Evolutionary conservation across 306 rosid species (phyloP), one percentile per base, ranked within the genome.

Genomic region (Spatholobus suberectus): DNA sequence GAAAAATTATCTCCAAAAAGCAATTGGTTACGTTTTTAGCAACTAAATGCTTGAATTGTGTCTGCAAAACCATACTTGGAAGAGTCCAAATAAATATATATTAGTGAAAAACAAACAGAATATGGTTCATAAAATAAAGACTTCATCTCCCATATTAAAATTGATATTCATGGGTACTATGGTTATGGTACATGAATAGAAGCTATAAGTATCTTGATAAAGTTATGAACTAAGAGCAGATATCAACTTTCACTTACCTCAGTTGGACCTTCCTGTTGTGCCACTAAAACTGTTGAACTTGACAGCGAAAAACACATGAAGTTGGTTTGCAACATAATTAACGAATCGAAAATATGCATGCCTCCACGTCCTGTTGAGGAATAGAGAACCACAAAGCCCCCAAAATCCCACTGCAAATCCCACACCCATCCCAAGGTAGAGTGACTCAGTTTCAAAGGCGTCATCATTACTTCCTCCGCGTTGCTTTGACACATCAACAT

Each of bases 371-470:
- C 7, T 81, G 20, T 44, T 72, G 63, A 81, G 43, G 73, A 59
- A 34, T 10, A 81, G 14, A 44, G 79, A 46, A 15, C 65, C 84
- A 23, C 15, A 61, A 46, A 61, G 1, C 2, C 79, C 38, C 84
- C 84, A 81, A 32, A 81, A 81, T 15, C 84, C 63, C 32, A 59
- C 79, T 15, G 73, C 84, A 81, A 81, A 72, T 4, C 84, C 84
- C 32, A 81, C 52, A 8, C 79, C 79, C 43, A 72, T 57, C 4
- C 84, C 84, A 72, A 81, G 78, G 51, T 61, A 81, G 29, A 81
- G 79, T 81, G 84, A 72, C 0, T 81, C 18, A 23, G 15, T 72
- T 1, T 44, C 8, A 44, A 32, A 58, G 65, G 34, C 7, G 9
- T 15, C 35, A 38, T 40, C 58, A 40, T 80, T 20, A 26, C 47